phyloP scores from a whole-genome alignment of 2,329 filamentous ascomycete genomes.

The Teratosphaeria nubilosa region DNA sequence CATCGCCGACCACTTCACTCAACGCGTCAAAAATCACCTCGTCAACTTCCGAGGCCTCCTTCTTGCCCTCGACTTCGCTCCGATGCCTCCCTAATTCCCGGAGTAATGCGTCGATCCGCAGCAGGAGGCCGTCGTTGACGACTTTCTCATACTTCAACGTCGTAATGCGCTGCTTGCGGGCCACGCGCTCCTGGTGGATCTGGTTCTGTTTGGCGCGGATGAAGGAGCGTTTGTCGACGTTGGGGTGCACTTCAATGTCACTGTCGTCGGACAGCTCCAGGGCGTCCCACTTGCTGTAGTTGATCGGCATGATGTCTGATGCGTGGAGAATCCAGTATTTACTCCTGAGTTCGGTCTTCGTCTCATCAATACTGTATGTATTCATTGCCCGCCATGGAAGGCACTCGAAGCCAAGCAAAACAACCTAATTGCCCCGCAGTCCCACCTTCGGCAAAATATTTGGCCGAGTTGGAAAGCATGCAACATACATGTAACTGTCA shows the following conservation, averaged over 20 bases:
- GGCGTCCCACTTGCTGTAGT: conserved; percentile 72
- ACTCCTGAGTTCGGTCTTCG: background rate
- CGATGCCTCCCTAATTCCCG: conserved; percentile 64
- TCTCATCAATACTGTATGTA: background rate
- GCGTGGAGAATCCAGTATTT: background rate
- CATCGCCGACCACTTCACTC: conserved; percentile 60
- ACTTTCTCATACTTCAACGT: conserved; percentile 85
- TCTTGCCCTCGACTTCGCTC: conserved; percentile 45
- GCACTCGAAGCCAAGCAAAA: background rate
- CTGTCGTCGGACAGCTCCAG: conserved; percentile 97
- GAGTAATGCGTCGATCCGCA: conserved; percentile 72
- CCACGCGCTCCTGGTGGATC: conserved; percentile 82
- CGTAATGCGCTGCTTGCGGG: conserved; percentile 79
- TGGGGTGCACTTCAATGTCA: conserved; percentile 95
- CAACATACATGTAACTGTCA: no score
- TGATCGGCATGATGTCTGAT: conserved; percentile 43
- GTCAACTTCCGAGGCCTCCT: conserved; percentile 53
- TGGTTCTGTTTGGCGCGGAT: conserved; percentile 97
- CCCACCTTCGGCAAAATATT: background rate
- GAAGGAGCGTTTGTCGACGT: conserved; percentile 96
- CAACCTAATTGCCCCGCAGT: background rate
- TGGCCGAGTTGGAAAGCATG: background rate
- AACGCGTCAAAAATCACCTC: conserved; percentile 82
- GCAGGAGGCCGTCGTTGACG: conserved; percentile 83
- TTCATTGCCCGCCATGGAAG: background rate